Evolutionary conservation across 163 green algal genomes (phyloP).

Genomic region (Botryococcus braunii): DNA sequence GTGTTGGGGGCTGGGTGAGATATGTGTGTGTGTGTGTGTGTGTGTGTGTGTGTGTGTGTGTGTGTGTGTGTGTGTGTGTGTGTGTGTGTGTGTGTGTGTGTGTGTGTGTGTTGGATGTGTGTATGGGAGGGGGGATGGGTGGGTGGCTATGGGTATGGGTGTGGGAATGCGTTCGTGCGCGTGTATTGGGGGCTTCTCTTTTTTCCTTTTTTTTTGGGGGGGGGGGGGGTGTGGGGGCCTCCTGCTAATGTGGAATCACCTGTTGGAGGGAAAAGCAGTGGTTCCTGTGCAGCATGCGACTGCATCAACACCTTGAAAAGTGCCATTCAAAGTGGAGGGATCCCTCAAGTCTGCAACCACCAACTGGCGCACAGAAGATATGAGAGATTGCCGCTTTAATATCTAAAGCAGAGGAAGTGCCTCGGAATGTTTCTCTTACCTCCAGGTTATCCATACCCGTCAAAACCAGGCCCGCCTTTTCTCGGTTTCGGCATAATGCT

Average conservation of each 20-base stretch:
- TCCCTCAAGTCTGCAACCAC: conserved; percentile 59
- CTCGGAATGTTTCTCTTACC: conserved; percentile 10
- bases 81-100: too few species aligned
- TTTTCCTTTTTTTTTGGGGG: too few species aligned
- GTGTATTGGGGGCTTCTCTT: too few species aligned
- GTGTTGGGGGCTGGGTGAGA: too few species aligned
- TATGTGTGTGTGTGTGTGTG: too few species aligned
- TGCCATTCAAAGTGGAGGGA: conserved; percentile 20
- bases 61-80: too few species aligned
- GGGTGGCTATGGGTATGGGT: too few species aligned
- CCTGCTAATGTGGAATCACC: conserved; percentile 42
- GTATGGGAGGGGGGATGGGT: too few species aligned
- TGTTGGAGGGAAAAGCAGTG: conserved; percentile 87
- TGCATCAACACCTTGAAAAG: conserved; percentile 54
- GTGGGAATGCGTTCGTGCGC: too few species aligned
- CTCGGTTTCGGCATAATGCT: conserved; percentile 30
- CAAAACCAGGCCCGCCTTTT: conserved; percentile 36
- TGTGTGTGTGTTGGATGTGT: too few species aligned
- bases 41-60: too few species aligned
- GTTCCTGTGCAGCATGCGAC: conserved; percentile 79
- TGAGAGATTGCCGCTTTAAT: not conserved
- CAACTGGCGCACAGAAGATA: conserved; percentile 22
- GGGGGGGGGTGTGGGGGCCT: too few species aligned
- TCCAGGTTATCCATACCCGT: conserved; percentile 29
- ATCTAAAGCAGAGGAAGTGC: not conserved